Conservation (phyloP, 208 protist genomes). For the Kentomonas sorsogonicus region DNA sequence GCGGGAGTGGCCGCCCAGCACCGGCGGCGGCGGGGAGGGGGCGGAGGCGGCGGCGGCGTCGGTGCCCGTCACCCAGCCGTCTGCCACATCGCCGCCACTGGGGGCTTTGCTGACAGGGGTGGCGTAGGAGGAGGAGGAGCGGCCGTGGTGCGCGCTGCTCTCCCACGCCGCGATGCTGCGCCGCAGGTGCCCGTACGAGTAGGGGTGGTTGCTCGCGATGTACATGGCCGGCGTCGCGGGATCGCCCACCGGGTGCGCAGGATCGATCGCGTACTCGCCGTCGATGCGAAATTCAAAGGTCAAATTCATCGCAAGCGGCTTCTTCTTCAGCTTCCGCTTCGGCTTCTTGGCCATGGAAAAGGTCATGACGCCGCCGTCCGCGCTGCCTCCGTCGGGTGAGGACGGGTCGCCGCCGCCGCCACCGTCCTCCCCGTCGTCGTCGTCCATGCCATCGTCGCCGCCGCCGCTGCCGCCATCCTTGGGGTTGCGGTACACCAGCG, state of each 20-base stretch:
- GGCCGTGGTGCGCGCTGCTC: not conserved
- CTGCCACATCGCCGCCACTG: too few species aligned
- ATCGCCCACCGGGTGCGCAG: slow-evolving; percentile 39
- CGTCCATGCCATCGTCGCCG: slow-evolving; percentile 13
- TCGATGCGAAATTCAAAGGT: slow-evolving; percentile 79
- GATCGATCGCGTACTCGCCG: slow-evolving; percentile 30
- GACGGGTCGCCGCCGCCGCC: slow-evolving; percentile 11
- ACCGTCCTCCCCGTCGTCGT: slow-evolving; percentile 23
- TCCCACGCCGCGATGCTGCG: slow-evolving; percentile 56
- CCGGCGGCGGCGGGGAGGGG: too few species aligned
- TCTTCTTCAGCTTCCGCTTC: slow-evolving; percentile 51
- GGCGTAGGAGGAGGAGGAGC: too few species aligned
- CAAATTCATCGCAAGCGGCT: slow-evolving; percentile 70
- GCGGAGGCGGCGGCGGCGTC: not conserved
- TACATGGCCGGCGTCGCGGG: slow-evolving; percentile 58
- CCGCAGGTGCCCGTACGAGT: slow-evolving; percentile 75
- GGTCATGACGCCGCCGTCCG: slow-evolving; percentile 16
- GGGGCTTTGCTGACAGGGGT: too few species aligned
- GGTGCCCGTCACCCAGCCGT: not conserved
- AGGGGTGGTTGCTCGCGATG: slow-evolving; percentile 91
- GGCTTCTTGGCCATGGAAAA: slow-evolving; percentile 18
- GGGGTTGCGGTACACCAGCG: slow-evolving; percentile 45
- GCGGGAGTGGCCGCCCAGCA: too few species aligned
- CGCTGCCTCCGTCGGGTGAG: slow-evolving; percentile 13
- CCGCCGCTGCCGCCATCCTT: slow-evolving; percentile 21